Evolutionary conservation across 1,284 basidiomycete genomes (phyloP).

Genomic region (Ceratobasidium sp.): DNA sequence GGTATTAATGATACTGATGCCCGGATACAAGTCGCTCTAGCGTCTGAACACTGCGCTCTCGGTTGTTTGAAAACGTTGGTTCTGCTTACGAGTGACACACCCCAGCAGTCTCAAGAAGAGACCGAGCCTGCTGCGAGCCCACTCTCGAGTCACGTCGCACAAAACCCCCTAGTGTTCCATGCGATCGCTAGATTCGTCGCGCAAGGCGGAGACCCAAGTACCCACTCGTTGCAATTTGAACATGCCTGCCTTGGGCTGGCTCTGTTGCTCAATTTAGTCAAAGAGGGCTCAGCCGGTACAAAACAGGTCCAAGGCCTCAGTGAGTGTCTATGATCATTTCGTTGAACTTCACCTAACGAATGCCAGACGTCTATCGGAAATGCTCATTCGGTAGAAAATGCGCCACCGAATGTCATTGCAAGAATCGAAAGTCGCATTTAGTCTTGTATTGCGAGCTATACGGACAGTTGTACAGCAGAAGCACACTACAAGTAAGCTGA

Average conservation of each 20-base stretch:
- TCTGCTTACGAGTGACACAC: slow-evolving; percentile 40
- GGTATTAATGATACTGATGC: background rate
- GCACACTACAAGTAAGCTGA: slow-evolving; percentile 18
- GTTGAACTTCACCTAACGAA: background rate
- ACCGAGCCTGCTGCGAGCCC: slow-evolving; percentile 54
- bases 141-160: slow-evolving; percentile 56
- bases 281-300: slow-evolving; percentile 59
- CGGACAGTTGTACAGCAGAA: background rate
- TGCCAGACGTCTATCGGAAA: slow-evolving; percentile 56
- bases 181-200: slow-evolving; percentile 25
- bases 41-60: slow-evolving; percentile 11
- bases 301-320: slow-evolving; percentile 56
- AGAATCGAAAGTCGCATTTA: slow-evolving; percentile 15
- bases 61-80: slow-evolving; percentile 23
- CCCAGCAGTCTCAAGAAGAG: slow-evolving; percentile 52
- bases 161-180: slow-evolving; percentile 49
- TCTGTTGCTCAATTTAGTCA: slow-evolving; percentile 72
- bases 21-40: background rate
- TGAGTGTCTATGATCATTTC: slow-evolving; percentile 48
- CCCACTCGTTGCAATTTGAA: slow-evolving; percentile 53
- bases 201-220: background rate
- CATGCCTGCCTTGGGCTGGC: slow-evolving; percentile 71
- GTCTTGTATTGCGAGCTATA: slow-evolving; percentile 13
- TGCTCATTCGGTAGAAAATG: slow-evolving; percentile 51
- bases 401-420: slow-evolving; percentile 15